A percentile compares a stretch with the other conserved stretches of the same genome.
phyloP scores from a whole-genome alignment of 177 flowering plant genomes.

The Vitis hybrid region DNA sequence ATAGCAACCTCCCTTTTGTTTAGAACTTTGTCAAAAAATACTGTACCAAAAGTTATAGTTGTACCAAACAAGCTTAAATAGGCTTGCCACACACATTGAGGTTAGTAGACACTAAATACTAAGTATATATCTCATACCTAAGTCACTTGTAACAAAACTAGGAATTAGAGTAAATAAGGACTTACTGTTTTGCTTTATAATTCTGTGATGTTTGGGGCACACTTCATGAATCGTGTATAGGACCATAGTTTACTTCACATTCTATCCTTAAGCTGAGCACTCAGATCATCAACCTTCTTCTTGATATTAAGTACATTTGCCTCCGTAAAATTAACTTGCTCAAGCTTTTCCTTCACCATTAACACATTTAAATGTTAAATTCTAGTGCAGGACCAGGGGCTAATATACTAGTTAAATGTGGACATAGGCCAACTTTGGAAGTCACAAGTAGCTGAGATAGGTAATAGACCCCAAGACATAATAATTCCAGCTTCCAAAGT shows the following conservation, averaged over 20 bases:
- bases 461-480: slow-evolving; percentile 24
- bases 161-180: background rate
- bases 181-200: slow-evolving; percentile 40
- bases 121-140: background rate
- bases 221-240: slow-evolving; percentile 26
- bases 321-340: slow-evolving; percentile 64
- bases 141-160: background rate
- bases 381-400: background rate
- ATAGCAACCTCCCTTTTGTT: too few species aligned
- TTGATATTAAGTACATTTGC: slow-evolving; percentile 57
- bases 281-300: slow-evolving; percentile 67
- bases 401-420: background rate
- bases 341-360: slow-evolving; percentile 64
- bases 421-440: slow-evolving; percentile 45
- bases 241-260: slow-evolving; percentile 30
- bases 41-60: too few species aligned
- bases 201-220: slow-evolving; percentile 23
- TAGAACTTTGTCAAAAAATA: too few species aligned
- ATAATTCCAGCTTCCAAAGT: slow-evolving; percentile 67
- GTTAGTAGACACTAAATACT: background rate
- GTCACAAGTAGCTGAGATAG: slow-evolving; percentile 33
- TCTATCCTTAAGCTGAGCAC: slow-evolving; percentile 48
- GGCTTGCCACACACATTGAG: background rate
- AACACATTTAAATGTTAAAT: slow-evolving; percentile 21
- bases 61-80: background rate